phyloP scores from a whole-genome alignment of 2,329 filamentous ascomycete species.

The Cladosporium sp. region DNA sequence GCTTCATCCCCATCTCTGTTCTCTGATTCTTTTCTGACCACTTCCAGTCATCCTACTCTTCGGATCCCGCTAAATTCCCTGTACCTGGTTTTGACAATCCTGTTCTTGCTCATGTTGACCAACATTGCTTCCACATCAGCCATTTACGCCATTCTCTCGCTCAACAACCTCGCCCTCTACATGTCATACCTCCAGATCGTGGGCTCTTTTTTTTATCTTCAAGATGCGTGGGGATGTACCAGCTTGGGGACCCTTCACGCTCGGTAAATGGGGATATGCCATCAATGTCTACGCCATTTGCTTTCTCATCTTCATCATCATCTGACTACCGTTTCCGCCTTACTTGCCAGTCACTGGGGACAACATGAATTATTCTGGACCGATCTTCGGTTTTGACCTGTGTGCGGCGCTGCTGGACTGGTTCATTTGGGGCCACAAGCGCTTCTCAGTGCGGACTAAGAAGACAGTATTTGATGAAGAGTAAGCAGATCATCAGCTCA shows the following conservation, averaged over 20 bases:
- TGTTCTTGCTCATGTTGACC: constrained; percentile 21
- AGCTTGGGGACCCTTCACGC: constrained; percentile 9
- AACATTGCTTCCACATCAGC: constrained; percentile 27
- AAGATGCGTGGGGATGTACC: constrained; percentile 1
- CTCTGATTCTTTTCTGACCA: too few relatives aligned
- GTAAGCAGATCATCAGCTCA: too few relatives aligned
- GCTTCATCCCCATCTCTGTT: too few relatives aligned
- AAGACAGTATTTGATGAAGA: not conserved
- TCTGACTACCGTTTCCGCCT: constrained; percentile 23
- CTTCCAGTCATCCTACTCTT: constrained; percentile 15
- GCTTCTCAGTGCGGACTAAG: constrained; percentile 2
- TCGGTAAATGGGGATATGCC: constrained; percentile 14
- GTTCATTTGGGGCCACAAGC: constrained; percentile 11
- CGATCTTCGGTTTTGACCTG: constrained; percentile 12
- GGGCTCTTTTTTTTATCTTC: constrained; percentile 24
- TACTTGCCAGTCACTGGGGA: constrained; percentile 14
- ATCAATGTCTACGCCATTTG: constrained; percentile 26
- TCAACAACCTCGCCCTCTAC: constrained; percentile 30
- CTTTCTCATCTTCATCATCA: constrained; percentile 36
- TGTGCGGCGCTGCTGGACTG: constrained; percentile 16
- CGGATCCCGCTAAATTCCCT: constrained; percentile 36
- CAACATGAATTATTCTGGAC: constrained; percentile 18
- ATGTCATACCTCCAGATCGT: constrained; percentile 32
- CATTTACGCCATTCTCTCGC: constrained; percentile 31
- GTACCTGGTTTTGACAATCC: constrained; percentile 28